Percentiles rank a stretch among this genome's conserved stretches.
Evolutionary conservation across 2,329 filamentous ascomycete species (phyloP).

Genomic region (Pyricularia grisea): DNA sequence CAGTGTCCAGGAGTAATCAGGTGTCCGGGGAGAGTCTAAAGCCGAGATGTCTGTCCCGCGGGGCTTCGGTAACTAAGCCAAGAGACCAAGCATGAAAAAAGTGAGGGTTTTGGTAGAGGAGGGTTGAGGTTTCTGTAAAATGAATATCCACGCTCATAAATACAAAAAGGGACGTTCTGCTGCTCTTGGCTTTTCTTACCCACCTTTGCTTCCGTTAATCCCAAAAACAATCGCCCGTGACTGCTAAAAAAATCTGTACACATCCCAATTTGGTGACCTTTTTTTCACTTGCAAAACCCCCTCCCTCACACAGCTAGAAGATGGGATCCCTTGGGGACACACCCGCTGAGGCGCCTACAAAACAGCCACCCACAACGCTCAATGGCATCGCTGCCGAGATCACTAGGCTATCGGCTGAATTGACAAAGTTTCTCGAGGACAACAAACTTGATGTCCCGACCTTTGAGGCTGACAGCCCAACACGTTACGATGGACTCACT

Average conservation of each 20-base stretch:
- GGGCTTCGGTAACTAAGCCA: neutral
- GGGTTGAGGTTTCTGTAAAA: neutral
- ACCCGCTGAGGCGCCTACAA: neutral
- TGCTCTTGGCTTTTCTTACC: neutral
- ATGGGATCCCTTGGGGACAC: neutral
- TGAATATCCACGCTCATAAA: neutral
- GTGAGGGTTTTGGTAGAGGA: neutral
- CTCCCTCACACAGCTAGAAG: neutral
- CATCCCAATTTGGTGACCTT: neutral
- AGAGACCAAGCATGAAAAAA: neutral
- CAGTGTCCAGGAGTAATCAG: neutral
- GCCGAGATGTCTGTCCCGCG: neutral
- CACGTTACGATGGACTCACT: neutral
- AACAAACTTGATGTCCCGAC: neutral
- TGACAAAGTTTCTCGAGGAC: slow-evolving; percentile 1
- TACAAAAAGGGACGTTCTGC: neutral
- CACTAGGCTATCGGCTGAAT: neutral
- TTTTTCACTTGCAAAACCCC: neutral
- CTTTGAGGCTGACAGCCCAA: neutral
- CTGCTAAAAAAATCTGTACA: neutral
- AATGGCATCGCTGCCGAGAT: neutral
- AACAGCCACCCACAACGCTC: neutral
- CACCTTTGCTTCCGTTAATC: neutral
- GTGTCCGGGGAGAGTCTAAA: neutral
- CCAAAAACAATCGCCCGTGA: neutral